These are phyloP conservation scores for Microstegium vimineum DNA, from an alignment of 176 grass and related monocot genomes.

Conservation along the genomic window DNA sequence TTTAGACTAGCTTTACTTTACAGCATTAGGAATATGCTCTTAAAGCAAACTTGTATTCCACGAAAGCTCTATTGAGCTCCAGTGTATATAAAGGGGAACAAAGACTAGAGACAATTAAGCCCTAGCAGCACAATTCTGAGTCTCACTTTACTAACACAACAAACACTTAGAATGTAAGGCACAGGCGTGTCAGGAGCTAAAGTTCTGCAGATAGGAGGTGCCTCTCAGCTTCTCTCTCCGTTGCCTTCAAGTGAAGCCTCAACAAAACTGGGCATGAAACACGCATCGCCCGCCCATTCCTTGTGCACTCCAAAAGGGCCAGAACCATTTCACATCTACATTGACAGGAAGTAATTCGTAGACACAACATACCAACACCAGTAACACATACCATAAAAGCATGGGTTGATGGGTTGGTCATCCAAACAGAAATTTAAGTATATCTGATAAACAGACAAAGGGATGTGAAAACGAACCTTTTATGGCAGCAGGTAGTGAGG, in stretches of 20 bases:
- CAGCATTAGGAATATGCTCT: too few species aligned
- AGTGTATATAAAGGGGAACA: too few species aligned
- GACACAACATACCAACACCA: background rate
- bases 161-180: conserved; percentile 29
- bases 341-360: background rate
- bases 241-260: conserved; percentile 46
- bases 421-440: background rate
- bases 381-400: background rate
- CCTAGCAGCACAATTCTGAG: too few species aligned
- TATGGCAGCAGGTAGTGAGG: conserved; percentile 19
- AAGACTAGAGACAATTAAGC: too few species aligned
- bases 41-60: too few species aligned
- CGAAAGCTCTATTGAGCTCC: too few species aligned
- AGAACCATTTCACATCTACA: background rate
- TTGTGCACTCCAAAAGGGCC: background rate
- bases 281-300: background rate
- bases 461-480: background rate
- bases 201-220: conserved; percentile 32
- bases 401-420: background rate
- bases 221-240: background rate
- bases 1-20: too few species aligned
- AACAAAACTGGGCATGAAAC: background rate
- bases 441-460: background rate
- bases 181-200: conserved; percentile 16
- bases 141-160: too few species aligned